phyloP scores from a whole-genome alignment of 208 protist species.

The Trichomonas gallinae region DNA sequence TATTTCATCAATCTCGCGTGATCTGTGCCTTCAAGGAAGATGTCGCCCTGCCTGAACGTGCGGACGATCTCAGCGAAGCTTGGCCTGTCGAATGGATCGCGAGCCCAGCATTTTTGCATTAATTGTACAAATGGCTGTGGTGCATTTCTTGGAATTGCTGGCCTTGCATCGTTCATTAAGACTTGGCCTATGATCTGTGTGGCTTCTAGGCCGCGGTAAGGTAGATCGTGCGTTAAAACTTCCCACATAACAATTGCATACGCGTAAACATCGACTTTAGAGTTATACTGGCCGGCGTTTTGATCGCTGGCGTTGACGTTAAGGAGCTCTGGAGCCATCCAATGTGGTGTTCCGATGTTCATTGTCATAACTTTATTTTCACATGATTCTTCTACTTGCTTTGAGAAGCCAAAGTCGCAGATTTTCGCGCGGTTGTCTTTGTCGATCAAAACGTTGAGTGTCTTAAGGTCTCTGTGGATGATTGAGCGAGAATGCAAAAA shows the following conservation, averaged over 20 bases:
- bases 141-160: not conserved
- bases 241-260: conserved; percentile 10
- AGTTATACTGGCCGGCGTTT: not conserved
- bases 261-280: conserved; percentile 23
- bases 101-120: not conserved
- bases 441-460: not conserved
- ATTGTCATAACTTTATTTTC: not conserved
- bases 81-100: not conserved
- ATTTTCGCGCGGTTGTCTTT: not conserved
- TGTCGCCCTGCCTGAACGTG: not conserved
- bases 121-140: not conserved
- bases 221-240: not conserved
- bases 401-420: not conserved
- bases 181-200: not conserved
- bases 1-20: not conserved
- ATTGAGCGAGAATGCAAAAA: not conserved
- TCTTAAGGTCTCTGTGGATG: not conserved
- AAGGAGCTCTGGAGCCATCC: not conserved
- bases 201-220: not conserved
- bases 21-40: not conserved
- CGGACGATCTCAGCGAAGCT: not conserved
- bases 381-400: not conserved
- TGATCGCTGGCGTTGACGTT: not conserved
- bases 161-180: not conserved
- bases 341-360: not conserved